Evolutionary conservation across 345 rosid genomes (phyloP).

Genomic region (Hypericum perforatum): DNA sequence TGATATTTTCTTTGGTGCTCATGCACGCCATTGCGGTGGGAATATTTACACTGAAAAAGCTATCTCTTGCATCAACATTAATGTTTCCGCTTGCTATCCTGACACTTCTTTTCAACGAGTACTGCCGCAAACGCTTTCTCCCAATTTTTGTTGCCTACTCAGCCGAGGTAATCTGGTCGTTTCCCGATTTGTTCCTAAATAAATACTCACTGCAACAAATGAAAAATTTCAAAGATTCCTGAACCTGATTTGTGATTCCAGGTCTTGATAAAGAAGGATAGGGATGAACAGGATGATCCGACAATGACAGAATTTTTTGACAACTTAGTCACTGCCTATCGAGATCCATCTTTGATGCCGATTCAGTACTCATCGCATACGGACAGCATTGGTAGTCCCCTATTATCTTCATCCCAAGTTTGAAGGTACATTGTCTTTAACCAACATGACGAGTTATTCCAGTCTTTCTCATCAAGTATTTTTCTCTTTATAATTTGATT

Average conservation of each 20-base stretch:
- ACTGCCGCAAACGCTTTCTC: conserved; percentile 65
- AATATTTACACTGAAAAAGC: conserved; percentile 66
- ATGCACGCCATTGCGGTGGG: conserved; percentile 87
- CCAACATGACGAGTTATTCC: background rate
- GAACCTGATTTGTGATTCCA: conserved; percentile 16
- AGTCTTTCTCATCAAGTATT: background rate
- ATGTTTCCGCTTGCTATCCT: conserved; percentile 70
- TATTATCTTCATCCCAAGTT: conserved; percentile 14
- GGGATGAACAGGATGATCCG: background rate
- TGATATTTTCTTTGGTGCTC: conserved; percentile 61
- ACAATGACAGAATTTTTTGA: background rate
- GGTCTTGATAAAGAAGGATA: conserved; percentile 2
- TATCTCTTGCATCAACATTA: conserved; percentile 66
- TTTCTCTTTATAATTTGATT: background rate
- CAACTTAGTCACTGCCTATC: conserved; percentile 2
- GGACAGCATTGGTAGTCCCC: background rate
- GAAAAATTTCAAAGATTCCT: background rate
- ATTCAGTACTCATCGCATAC: background rate
- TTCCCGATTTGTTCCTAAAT: too few species aligned
- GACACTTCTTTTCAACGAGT: conserved; percentile 59
- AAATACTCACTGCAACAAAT: too few species aligned
- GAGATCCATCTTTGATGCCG: background rate
- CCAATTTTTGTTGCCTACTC: conserved; percentile 63
- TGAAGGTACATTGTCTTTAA: conserved; percentile 10
- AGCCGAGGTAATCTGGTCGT: conserved; percentile 44